These are phyloP conservation scores for Ceriops zippeliana DNA, from an alignment of 345 rosid genomes.

Conservation along the genomic window DNA sequence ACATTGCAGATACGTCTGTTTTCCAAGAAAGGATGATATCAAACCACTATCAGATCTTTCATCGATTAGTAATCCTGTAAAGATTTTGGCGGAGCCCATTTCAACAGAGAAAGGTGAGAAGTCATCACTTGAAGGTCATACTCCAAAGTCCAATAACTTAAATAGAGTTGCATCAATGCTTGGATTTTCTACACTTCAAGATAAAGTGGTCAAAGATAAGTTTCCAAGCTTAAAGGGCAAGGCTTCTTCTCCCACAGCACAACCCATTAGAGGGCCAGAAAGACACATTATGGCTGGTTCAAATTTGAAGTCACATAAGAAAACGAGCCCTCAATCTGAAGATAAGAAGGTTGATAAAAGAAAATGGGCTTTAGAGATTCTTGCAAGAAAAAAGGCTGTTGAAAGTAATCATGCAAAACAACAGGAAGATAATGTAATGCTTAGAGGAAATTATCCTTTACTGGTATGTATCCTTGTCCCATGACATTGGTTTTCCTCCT, in stretches of 20 bases:
- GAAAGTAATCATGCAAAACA: constrained; percentile 43
- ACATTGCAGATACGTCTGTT: constrained; percentile 94
- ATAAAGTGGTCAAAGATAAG: constrained; percentile 43
- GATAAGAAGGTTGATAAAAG: constrained; percentile 77
- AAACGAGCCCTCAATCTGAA: constrained; percentile 34
- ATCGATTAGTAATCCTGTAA: constrained; percentile 36
- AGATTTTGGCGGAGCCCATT: constrained; percentile 23
- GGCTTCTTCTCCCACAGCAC: constrained; percentile 33
- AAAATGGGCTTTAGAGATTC: constrained; percentile 91
- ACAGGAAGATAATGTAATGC: constrained; percentile 54
- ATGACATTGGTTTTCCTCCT: neutral
- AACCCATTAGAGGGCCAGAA: constrained; percentile 30
- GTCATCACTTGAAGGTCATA: constrained; percentile 27
- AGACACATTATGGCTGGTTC: constrained; percentile 27
- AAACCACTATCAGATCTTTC: constrained; percentile 64
- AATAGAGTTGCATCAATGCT: constrained; percentile 39
- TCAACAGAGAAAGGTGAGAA: constrained; percentile 31
- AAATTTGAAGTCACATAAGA: constrained; percentile 35
- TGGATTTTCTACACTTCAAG: constrained; percentile 28
- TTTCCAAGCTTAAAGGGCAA: constrained; percentile 37
- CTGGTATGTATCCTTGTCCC: constrained; percentile 45
- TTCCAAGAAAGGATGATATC: constrained; percentile 81
- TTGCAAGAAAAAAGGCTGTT: constrained; percentile 81
- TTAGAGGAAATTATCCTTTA: constrained; percentile 80
- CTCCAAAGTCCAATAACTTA: constrained; percentile 35